phyloP scores from a whole-genome alignment of 2,329 filamentous ascomycete species.

The Botrytis sinoallii region DNA sequence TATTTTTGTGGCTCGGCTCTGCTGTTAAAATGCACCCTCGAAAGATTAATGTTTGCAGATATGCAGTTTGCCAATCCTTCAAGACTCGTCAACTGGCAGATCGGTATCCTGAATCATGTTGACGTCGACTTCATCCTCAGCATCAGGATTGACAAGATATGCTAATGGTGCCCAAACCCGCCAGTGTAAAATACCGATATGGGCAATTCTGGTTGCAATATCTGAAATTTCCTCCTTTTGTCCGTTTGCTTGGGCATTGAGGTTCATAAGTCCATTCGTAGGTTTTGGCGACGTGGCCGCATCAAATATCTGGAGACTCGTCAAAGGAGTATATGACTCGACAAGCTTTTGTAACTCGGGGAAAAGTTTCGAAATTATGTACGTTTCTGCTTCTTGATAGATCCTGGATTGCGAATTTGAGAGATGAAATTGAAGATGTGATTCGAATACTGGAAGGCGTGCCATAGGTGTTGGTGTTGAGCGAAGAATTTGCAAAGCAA shows the following conservation, averaged over 20 bases:
- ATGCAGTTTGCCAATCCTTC: neutral
- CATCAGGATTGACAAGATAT: constrained; percentile 49
- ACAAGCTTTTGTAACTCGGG: constrained; percentile 35
- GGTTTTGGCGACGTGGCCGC: constrained; percentile 33
- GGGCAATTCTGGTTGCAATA: constrained; percentile 74
- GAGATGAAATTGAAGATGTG: constrained; percentile 34
- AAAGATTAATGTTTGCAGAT: neutral
- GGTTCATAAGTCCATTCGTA: constrained; percentile 14
- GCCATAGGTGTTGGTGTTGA: constrained; percentile 34
- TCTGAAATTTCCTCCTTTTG: constrained; percentile 49
- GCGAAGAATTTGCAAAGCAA: constrained; percentile 38
- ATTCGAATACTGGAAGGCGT: constrained; percentile 35
- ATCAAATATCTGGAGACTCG: constrained; percentile 37
- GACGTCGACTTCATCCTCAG: constrained; percentile 27
- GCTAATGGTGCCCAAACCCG: constrained; percentile 77
- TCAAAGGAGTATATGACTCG: constrained; percentile 33
- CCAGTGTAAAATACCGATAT: constrained; percentile 86
- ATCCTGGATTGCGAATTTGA: constrained; percentile 32
- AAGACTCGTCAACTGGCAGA: neutral
- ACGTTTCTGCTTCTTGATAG: constrained; percentile 35
- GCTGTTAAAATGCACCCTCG: neutral
- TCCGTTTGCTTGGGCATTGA: constrained; percentile 5
- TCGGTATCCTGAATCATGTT: constrained; percentile 9
- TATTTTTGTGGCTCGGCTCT: neutral
- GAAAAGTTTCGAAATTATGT: constrained; percentile 31